Evolutionary conservation across 768 basidiomycete genomes (phyloP).

Genomic region (Imleria badia): DNA sequence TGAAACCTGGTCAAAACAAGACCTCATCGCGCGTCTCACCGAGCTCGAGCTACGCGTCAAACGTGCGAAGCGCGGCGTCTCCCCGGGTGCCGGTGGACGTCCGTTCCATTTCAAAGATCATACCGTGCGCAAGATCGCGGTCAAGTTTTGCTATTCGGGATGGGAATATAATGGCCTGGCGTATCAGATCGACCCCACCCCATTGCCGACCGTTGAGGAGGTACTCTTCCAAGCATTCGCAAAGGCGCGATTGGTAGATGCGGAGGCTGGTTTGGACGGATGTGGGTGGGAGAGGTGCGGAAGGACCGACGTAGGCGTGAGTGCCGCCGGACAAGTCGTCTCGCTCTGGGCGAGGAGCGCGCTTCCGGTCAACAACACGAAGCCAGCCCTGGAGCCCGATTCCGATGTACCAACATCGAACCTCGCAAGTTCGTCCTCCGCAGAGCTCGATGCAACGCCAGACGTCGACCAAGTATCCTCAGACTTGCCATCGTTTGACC

Average conservation of each 20-base stretch:
- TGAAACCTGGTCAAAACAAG: conserved; percentile 60
- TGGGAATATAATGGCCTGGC: conserved; percentile 92
- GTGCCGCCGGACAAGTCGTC: conserved; percentile 90
- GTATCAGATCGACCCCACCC: conserved; percentile 66
- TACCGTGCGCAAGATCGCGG: conserved; percentile 84
- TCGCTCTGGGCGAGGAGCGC: conserved; percentile 88
- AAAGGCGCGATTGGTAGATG: conserved; percentile 75
- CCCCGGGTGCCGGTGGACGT: conserved; percentile 29
- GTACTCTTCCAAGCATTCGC: conserved; percentile 80
- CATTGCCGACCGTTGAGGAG: conserved; percentile 88
- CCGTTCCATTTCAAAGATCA: conserved; percentile 66
- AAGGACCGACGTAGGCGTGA: conserved; percentile 93
- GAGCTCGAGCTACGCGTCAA: conserved; percentile 46
- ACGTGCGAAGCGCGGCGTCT: conserved; percentile 9
- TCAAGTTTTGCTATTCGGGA: conserved; percentile 91
- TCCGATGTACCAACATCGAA: conserved; percentile 10
- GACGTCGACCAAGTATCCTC: conserved; percentile 4
- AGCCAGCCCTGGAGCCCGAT: not conserved
- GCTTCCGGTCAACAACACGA: conserved; percentile 27
- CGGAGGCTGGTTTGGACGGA: conserved; percentile 70
- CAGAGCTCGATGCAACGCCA: not conserved
- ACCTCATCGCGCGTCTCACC: conserved; percentile 64
- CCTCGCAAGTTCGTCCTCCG: not conserved
- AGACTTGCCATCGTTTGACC: conserved; percentile 31
- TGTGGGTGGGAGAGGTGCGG: conserved; percentile 93